These are phyloP conservation scores for Datisca glomerata DNA, from an alignment of 306 rosid genomes.

Conservation along the genomic window DNA sequence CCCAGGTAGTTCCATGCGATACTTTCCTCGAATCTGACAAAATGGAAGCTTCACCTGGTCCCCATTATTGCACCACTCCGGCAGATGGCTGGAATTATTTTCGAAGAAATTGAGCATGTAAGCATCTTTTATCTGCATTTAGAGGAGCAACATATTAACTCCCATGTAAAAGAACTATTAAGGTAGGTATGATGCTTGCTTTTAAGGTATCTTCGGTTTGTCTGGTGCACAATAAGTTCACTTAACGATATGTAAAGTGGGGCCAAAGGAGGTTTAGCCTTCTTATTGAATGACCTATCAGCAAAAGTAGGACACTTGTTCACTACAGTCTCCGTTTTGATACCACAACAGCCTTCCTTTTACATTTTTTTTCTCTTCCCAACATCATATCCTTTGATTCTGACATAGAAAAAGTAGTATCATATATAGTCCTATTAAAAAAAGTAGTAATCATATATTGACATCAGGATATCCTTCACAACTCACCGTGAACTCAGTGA, in stretches of 20 bases:
- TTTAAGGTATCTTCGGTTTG: no score
- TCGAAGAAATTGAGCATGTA: constrained; percentile 76
- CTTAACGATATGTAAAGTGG: no score
- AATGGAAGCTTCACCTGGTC: constrained; percentile 76
- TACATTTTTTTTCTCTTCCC: no score
- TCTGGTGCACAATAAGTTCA: no score
- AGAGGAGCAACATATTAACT: constrained; percentile 9
- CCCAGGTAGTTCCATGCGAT: constrained; percentile 81
- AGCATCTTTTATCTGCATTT: constrained; percentile 88
- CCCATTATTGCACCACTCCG: constrained; percentile 82
- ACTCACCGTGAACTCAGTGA: constrained; percentile 94
- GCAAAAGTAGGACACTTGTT: no score
- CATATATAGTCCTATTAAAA: background rate
- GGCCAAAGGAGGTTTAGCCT: no score
- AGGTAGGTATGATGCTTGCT: no score
- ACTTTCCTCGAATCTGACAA: constrained; percentile 86
- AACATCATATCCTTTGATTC: no score
- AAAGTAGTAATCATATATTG: no score
- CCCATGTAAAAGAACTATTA: background rate
- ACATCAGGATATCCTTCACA: constrained; percentile 10
- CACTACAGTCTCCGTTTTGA: no score
- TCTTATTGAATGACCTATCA: no score
- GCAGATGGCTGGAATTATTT: constrained; percentile 67
- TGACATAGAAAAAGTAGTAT: background rate
- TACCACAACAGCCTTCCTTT: no score